phyloP scores from a whole-genome alignment of 1,284 basidiomycete genomes.

The Coniferiporia weirii region DNA sequence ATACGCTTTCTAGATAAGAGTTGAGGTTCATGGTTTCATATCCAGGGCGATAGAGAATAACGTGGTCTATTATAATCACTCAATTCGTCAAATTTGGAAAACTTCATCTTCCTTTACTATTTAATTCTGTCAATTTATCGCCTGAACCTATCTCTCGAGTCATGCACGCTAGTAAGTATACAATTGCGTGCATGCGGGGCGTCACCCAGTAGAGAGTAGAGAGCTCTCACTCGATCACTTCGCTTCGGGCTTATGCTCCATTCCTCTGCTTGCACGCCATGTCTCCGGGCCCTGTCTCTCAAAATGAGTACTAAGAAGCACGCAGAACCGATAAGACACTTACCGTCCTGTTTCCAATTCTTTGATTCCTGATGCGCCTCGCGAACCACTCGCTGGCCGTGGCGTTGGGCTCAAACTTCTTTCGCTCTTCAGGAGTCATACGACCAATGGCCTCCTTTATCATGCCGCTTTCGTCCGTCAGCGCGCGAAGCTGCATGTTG shows the following conservation, averaged over 20 bases:
- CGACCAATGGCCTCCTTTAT: not conserved
- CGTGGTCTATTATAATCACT: too few relatives aligned
- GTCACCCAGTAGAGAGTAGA: too few relatives aligned
- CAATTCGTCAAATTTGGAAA: too few relatives aligned
- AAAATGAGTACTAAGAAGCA: not conserved
- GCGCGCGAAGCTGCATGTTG: constrained; percentile 39
- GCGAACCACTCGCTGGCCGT: constrained; percentile 47
- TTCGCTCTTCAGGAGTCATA: constrained; percentile 9
- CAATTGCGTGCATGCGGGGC: too few relatives aligned
- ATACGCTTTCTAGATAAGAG: too few relatives aligned
- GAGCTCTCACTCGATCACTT: not conserved
- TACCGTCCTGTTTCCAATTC: constrained; percentile 41
- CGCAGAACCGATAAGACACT: constrained; percentile 10
- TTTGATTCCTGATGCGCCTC: constrained; percentile 39
- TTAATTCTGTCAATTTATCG: too few relatives aligned
- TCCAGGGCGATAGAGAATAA: too few relatives aligned
- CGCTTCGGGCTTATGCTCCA: constrained; percentile 28
- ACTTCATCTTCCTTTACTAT: too few relatives aligned
- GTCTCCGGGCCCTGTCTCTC: constrained; percentile 30
- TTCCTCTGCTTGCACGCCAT: constrained; percentile 32
- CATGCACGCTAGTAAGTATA: too few relatives aligned
- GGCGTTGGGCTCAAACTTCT: constrained; percentile 19
- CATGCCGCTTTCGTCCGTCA: constrained; percentile 41
- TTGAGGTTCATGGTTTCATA: too few relatives aligned
- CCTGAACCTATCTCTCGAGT: too few relatives aligned